phyloP scores from a whole-genome alignment of 176 grass and related monocot genomes.

The Canna indica region DNA sequence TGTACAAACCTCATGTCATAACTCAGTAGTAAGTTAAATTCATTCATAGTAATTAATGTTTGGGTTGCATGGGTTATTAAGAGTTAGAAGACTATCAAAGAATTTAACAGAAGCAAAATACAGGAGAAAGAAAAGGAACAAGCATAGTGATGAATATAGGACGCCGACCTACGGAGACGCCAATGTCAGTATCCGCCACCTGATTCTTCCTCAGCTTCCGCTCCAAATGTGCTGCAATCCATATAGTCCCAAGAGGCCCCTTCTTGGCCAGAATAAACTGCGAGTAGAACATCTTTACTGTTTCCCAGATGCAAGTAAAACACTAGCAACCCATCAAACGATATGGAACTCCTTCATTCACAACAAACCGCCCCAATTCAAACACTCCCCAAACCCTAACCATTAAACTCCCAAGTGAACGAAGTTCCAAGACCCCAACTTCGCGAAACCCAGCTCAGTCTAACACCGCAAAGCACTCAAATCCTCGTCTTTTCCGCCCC shows the following conservation, averaged over 20 bases:
- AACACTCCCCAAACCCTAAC: conserved; percentile 4
- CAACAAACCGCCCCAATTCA: not conserved
- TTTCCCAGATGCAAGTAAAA: conserved; percentile 22
- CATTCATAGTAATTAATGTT: too few relatives aligned
- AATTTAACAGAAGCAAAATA: not conserved
- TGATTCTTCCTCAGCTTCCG: conserved; percentile 96
- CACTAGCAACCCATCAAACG: conserved; percentile 23
- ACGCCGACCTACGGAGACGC: conserved; percentile 90
- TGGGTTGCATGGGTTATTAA: too few relatives aligned
- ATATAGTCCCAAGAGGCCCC: conserved; percentile 96
- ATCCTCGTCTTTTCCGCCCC: not conserved
- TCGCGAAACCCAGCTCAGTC: not conserved
- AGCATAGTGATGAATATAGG: conserved; percentile 1
- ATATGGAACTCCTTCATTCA: not conserved
- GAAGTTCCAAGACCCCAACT: not conserved
- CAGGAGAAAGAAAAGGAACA: not conserved
- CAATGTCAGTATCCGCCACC: conserved; percentile 95
- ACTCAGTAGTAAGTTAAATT: too few relatives aligned
- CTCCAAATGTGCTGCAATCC: conserved; percentile 99
- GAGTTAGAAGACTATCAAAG: not conserved
- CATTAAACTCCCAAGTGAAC: not conserved
- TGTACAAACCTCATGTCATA: too few relatives aligned
- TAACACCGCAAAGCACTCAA: not conserved
- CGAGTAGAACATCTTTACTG: conserved; percentile 87
- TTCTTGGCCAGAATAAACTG: conserved; percentile 99